Base-by-base conservation (phyloP, 1,284 basidiomycete species). In the Boletellus sp. region DNA sequence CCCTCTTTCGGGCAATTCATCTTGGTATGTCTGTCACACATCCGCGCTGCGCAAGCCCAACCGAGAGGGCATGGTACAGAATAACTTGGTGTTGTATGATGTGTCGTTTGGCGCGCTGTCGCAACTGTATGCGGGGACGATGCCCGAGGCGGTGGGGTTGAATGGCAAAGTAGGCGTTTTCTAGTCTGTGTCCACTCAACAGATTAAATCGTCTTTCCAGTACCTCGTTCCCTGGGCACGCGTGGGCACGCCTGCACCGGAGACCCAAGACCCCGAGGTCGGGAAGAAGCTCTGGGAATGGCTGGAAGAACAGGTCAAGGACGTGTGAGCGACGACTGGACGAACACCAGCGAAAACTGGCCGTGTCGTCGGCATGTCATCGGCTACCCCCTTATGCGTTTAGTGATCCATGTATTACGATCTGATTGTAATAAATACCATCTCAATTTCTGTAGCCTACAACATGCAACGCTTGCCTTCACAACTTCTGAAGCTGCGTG, bases 201-300 rank as follows among this genome's bases (percentile, higher is more conserved):
- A 13, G 24, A 13, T 32, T 53, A 35, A 53, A 19, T 24, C 15
- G 22, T 38, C 39, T 40, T 43, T 5, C 37, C 30, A 74, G 67
- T 74, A 66, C 47, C 54, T 76, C 21, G 61, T 68, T 19, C 74
- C 75, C 0, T 74, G 70, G 70, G 73, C 74, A 8, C 59, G 68
- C 1, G 35, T 61, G 0, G 66, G 61, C 1, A 41, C 53, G 7
- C 50, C 65, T 7, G 47, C 55, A 16, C 30, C 49, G 19, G 54
- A 46, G 1, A 59, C 65, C 12, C 58, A 61, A 44, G 69, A 73
- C 42, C 62, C 61, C 7, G 58, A 58, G 15, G 44, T 65, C 2
- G 71, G 68, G 1, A 58, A 64, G 44, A 59, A 60, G 53, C 57
- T 76, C 4, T 77, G 71, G 72, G 53, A 54, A 1, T 74, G 69